A percentile compares a stretch with the other conserved stretches of the same genome.
These are phyloP conservation scores for Lachnum nothofagi DNA, from an alignment of 2,329 filamentous ascomycete genomes.

Conservation along the genomic window DNA sequence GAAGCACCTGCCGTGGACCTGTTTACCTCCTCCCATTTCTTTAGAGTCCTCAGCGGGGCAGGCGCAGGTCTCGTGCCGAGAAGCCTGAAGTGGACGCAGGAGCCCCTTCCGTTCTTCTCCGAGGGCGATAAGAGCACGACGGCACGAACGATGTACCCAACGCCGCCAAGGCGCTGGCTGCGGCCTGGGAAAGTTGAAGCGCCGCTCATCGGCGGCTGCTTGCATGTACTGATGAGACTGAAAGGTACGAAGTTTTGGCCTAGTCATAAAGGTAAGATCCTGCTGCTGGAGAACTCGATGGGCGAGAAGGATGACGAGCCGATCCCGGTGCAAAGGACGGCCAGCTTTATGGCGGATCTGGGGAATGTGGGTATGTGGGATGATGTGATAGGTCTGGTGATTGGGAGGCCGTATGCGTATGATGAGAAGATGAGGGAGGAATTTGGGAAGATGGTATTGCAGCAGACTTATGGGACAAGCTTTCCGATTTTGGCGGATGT, in stretches of 20 bases:
- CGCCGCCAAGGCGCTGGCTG: slow-evolving; percentile 6
- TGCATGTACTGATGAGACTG: neutral
- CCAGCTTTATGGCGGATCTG: slow-evolving; percentile 11
- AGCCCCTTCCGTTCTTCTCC: neutral
- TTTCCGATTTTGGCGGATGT: slow-evolving; percentile 16
- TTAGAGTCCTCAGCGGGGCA: slow-evolving; percentile 11
- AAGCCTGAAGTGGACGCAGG: slow-evolving; percentile 1
- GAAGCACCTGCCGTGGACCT: slow-evolving; percentile 19
- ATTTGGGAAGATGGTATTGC: slow-evolving; percentile 8
- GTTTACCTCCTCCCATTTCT: slow-evolving; percentile 23
- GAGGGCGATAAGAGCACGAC: neutral
- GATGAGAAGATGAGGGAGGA: slow-evolving; percentile 7
- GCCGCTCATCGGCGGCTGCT: slow-evolving; percentile 4
- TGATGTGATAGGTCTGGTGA: slow-evolving; percentile 14
- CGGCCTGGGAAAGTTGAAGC: slow-evolving; percentile 1
- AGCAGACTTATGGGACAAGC: slow-evolving; percentile 4
- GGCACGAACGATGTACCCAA: neutral
- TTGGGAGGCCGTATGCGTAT: slow-evolving; percentile 13
- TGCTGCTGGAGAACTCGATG: slow-evolving; percentile 7
- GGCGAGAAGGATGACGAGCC: slow-evolving; percentile 2
- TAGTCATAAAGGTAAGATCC: slow-evolving; percentile 5
- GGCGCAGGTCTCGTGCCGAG: neutral
- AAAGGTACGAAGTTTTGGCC: slow-evolving; percentile 10
- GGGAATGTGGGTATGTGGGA: slow-evolving; percentile 15
- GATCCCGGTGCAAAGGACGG: slow-evolving; percentile 3